These are phyloP conservation scores for Coemansia aciculifera DNA, from an alignment of 192 early-diverging fungal genomes.

Conservation along the genomic window DNA sequence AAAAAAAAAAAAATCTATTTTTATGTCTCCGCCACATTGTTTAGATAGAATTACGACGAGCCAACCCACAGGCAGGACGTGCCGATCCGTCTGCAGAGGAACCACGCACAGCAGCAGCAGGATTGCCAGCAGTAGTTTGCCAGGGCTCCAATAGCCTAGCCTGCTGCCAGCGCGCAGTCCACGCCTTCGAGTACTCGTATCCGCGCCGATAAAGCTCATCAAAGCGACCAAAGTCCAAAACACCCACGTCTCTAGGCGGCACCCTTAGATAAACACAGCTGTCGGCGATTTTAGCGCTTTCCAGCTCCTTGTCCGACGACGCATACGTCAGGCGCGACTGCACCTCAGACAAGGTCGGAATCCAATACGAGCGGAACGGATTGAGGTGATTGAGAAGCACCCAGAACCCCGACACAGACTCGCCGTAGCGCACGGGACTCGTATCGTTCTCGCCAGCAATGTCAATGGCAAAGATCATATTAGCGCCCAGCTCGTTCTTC, in stretches of 20 bases:
- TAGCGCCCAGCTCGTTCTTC: conserved; percentile 75
- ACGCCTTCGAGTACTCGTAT: conserved; percentile 78
- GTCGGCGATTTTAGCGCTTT: conserved; percentile 81
- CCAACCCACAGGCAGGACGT: conserved; percentile 6
- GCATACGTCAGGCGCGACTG: conserved; percentile 94
- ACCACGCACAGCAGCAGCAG: not conserved
- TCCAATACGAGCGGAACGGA: conserved; percentile 69
- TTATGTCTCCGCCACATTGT: not conserved
- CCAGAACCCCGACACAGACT: conserved; percentile 91
- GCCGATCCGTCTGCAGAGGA: conserved; percentile 3
- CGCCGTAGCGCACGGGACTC: conserved; percentile 86
- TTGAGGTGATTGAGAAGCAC: conserved; percentile 80
- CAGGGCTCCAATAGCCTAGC: conserved; percentile 65
- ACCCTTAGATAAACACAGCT: conserved; percentile 86
- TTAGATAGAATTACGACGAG: conserved; percentile 45
- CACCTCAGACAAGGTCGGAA: conserved; percentile 92
- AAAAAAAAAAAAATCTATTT: no score
- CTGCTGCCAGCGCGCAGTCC: conserved; percentile 78
- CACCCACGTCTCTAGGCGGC: conserved; percentile 83
- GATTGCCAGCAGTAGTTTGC: conserved; percentile 7
- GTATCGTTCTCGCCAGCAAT: conserved; percentile 93
- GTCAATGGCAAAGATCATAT: conserved; percentile 92
- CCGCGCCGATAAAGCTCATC: conserved; percentile 84
- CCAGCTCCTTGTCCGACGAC: conserved; percentile 81
- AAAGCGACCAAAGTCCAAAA: conserved; percentile 90